Percentiles rank a stretch among this genome's conserved stretches.
These are phyloP conservation scores for Fusarium irregulare DNA, from an alignment of 2,329 filamentous ascomycete genomes.

Conservation along the genomic window DNA sequence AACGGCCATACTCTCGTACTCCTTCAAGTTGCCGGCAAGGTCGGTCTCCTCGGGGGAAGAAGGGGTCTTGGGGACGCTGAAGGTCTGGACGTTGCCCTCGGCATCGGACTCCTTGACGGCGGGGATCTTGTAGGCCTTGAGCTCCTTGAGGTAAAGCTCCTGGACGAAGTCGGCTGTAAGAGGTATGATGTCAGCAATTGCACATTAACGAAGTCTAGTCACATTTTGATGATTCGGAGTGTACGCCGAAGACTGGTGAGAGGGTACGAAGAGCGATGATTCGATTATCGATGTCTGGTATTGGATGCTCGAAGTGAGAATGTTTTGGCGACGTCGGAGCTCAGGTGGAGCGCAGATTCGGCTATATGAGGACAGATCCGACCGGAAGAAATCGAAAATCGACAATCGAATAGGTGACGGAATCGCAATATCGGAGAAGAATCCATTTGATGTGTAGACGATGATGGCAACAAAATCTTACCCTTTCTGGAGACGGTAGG, in stretches of 20 bases:
- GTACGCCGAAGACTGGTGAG: not conserved
- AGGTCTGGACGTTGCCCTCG: conserved; percentile 91
- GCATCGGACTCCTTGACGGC: conserved; percentile 86
- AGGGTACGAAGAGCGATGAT: not conserved
- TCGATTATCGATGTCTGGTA: not conserved
- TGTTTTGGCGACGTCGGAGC: conserved; percentile 43
- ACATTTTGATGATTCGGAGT: conserved; percentile 1
- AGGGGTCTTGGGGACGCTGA: conserved; percentile 82
- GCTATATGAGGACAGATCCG: conserved; percentile 41
- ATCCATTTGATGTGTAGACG: not conserved
- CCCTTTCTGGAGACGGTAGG: conserved; percentile 71
- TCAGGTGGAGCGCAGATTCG: conserved; percentile 47
- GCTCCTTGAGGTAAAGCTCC: conserved; percentile 95
- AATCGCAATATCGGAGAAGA: conserved; percentile 8
- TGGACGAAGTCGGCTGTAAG: conserved; percentile 91
- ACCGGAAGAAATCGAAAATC: conserved; percentile 28
- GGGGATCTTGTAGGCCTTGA: conserved; percentile 93
- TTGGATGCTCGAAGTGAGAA: conserved; percentile 6
- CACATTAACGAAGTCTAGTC: not conserved
- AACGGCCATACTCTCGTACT: conserved; percentile 93
- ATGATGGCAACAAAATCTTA: conserved; percentile 55
- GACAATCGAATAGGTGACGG: conserved; percentile 10
- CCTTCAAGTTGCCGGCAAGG: conserved; percentile 89
- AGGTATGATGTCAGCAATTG: conserved; percentile 45
- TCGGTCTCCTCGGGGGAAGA: conserved; percentile 93